A percentile compares a stretch with the other conserved stretches of the same genome.
Evolutionary conservation across 441 rosid genomes (phyloP).

Genomic region (Sinapis alba): DNA sequence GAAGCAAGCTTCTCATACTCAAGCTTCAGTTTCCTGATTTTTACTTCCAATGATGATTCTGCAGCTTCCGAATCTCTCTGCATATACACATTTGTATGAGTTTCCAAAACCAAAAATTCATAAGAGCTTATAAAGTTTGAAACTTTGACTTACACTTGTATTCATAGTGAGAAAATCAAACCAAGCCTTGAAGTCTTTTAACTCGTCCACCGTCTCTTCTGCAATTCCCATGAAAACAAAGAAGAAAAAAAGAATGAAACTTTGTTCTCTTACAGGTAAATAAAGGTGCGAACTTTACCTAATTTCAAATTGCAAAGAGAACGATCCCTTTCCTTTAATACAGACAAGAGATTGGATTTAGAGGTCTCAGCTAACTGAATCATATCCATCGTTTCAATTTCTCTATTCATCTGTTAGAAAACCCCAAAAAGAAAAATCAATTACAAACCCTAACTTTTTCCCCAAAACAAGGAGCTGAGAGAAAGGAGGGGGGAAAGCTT

Average conservation of each 20-base stretch:
- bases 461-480: not conserved
- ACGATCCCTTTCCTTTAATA: constrained; percentile 59
- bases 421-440: not conserved
- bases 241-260: constrained; percentile 17
- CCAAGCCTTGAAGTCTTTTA: constrained; percentile 63
- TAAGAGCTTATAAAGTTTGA: not conserved
- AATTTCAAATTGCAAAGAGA: constrained; percentile 53
- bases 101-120: not conserved
- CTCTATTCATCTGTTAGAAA: constrained; percentile 48
- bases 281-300: constrained; percentile 47
- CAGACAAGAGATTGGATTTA: constrained; percentile 61
- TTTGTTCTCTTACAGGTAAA: not conserved
- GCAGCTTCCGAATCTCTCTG: constrained; percentile 4
- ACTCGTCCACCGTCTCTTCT: constrained; percentile 66
- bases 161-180: constrained; percentile 46
- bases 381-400: constrained; percentile 54
- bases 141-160: constrained; percentile 48
- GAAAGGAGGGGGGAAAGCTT: not conserved
- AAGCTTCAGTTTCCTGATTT: constrained; percentile 54
- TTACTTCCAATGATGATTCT: constrained; percentile 35
- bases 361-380: constrained; percentile 47
- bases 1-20: constrained; percentile 45
- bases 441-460: constrained; percentile 41
- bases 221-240: constrained; percentile 28
- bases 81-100: not conserved